phyloP scores from a whole-genome alignment of 331 rosid species.

The Spiraea crenata region DNA sequence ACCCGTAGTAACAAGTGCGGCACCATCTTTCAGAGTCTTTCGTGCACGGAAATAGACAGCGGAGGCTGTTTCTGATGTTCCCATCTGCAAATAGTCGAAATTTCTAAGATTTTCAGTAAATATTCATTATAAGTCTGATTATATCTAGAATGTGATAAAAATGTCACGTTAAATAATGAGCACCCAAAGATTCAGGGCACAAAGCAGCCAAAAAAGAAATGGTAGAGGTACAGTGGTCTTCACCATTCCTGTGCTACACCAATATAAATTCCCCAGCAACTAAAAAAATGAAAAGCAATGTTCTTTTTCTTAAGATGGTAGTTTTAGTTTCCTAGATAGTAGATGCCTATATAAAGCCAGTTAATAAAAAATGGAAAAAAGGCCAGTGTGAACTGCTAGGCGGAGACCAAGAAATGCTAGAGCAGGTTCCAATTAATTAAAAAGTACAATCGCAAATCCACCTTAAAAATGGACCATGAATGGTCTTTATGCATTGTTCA shows the following conservation, averaged over 20 bases:
- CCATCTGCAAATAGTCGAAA: constrained; percentile 54
- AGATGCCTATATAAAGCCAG: not conserved
- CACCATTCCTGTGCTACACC: not conserved
- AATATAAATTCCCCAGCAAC: not conserved
- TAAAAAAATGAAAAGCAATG: not conserved
- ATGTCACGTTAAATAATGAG: not conserved
- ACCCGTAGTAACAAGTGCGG: constrained; percentile 40
- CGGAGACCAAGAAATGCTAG: not conserved
- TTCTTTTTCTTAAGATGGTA: not conserved
- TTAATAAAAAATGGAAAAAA: too few species aligned
- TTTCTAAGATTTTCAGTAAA: too few species aligned
- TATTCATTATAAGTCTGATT: too few species aligned
- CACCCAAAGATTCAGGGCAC: not conserved
- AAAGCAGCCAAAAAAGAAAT: not conserved
- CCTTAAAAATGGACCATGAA: not conserved
- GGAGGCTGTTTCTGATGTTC: constrained; percentile 72
- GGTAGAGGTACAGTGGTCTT: not conserved
- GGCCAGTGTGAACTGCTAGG: not conserved
- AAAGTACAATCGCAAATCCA: not conserved
- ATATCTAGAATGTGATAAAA: not conserved
- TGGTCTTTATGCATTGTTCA: not conserved
- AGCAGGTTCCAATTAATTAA: not conserved
- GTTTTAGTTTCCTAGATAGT: not conserved
- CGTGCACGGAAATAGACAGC: constrained; percentile 70
- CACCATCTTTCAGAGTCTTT: constrained; percentile 60